phyloP scores from a whole-genome alignment of 2,329 filamentous ascomycete genomes.

The Lasiodiplodia sp. region DNA sequence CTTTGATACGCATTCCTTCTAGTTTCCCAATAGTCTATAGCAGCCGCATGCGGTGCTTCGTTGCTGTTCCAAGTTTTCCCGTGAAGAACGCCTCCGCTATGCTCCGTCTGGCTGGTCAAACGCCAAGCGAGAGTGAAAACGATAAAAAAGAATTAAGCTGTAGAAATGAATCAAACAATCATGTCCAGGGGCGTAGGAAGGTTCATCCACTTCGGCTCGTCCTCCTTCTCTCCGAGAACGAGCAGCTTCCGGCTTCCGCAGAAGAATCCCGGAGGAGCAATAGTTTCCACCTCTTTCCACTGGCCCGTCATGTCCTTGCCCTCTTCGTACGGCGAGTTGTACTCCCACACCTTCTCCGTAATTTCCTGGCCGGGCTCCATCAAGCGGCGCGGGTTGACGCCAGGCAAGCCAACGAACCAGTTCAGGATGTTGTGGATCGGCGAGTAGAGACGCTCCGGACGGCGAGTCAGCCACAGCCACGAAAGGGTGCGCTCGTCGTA shows the following conservation, averaged over 20 bases:
- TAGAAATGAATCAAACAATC: not conserved
- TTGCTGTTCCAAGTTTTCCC: not conserved
- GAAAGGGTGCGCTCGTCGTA: constrained; percentile 66
- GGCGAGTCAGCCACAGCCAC: constrained; percentile 66
- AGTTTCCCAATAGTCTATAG: not conserved
- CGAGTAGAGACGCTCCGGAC: constrained; percentile 71
- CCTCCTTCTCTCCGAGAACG: constrained; percentile 51
- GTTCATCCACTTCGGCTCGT: constrained; percentile 43
- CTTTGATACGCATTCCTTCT: constrained; percentile 2
- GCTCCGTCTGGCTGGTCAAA: constrained; percentile 13
- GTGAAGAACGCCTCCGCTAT: constrained; percentile 20
- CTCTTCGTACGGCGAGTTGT: constrained; percentile 45
- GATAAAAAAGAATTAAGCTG: not conserved
- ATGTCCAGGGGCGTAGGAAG: constrained; percentile 37
- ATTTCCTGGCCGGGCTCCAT: constrained; percentile 66
- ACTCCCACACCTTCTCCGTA: constrained; percentile 60
- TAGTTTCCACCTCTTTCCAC: constrained; percentile 55
- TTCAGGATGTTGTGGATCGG: constrained; percentile 67
- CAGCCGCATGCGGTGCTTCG: not conserved
- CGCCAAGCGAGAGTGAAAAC: constrained; percentile 14
- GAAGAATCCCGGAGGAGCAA: constrained; percentile 64
- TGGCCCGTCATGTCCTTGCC: constrained; percentile 39
- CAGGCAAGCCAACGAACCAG: constrained; percentile 63
- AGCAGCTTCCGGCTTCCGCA: constrained; percentile 64
- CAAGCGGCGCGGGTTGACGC: constrained; percentile 65